A percentile compares a stretch with the other conserved stretches of the same genome.
Conservation (phyloP, 306 rosid genomes). For the Vachellia pachyceras region DNA sequence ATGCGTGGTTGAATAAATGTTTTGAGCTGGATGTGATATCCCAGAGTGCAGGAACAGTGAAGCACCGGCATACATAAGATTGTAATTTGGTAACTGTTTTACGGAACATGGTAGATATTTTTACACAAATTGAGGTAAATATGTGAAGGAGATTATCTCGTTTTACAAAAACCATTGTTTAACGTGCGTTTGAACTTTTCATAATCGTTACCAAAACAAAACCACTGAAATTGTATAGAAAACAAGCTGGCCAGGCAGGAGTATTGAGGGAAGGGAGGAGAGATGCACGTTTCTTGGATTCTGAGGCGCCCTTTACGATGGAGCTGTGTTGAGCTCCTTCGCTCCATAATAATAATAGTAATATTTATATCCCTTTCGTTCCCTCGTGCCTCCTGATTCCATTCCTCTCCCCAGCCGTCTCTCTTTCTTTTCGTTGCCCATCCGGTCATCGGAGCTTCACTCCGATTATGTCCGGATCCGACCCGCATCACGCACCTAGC, state of each 20-base stretch:
- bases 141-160: no score
- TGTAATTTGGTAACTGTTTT: not conserved
- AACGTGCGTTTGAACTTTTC: no score
- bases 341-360: no score
- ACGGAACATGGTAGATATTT: no score
- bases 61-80: not conserved
- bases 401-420: not conserved
- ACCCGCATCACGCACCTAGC: not conserved
- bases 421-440: no score
- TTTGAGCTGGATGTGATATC: not conserved
- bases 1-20: not conserved
- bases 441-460: no score
- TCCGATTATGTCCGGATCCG: no score
- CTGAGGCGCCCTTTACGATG: not conserved
- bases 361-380: not conserved
- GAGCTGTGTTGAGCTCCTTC: not conserved
- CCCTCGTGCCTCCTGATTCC: not conserved
- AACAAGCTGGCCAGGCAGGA: no score
- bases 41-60: not conserved
- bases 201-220: no score
- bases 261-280: not conserved
- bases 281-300: conserved; percentile 27
- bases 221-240: no score
- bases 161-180: no score
- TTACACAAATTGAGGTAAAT: no score